Evolutionary conservation across 2,329 filamentous ascomycete genomes (phyloP).

Genomic region (Bipolaris gigantea): DNA sequence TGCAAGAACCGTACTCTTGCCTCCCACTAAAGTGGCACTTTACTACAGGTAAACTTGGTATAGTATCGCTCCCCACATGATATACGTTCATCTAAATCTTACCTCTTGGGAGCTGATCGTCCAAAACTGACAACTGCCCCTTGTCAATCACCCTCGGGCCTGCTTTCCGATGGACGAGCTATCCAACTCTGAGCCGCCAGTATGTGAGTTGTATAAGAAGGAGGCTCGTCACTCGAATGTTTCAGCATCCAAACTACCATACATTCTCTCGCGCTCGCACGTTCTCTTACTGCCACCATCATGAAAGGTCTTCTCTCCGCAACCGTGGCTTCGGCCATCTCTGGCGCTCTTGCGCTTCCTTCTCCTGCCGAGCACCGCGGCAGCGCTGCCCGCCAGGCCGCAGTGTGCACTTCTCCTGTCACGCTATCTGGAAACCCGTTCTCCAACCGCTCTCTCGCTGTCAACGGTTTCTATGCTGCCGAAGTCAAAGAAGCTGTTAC

Average conservation of each 20-base stretch:
- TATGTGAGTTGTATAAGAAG: slow-evolving; percentile 35
- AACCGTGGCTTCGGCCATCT: slow-evolving; percentile 40
- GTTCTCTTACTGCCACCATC: slow-evolving; percentile 25
- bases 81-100: slow-evolving; percentile 38
- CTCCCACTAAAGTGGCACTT: slow-evolving; percentile 11
- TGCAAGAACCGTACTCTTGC: slow-evolving; percentile 9
- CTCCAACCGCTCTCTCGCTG: slow-evolving; percentile 53
- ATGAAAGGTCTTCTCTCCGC: slow-evolving; percentile 44
- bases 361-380: slow-evolving; percentile 27
- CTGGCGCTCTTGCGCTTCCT: slow-evolving; percentile 40
- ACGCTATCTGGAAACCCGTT: slow-evolving; percentile 57
- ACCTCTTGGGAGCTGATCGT: slow-evolving; percentile 29
- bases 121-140: slow-evolving; percentile 34
- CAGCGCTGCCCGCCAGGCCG: slow-evolving; percentile 35
- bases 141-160: slow-evolving; percentile 39
- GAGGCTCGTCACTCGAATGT: slow-evolving; percentile 11
- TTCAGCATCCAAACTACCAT: slow-evolving; percentile 25
- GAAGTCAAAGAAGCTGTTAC: slow-evolving; percentile 61
- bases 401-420: slow-evolving; percentile 41
- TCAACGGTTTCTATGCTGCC: slow-evolving; percentile 57
- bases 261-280: slow-evolving; percentile 13
- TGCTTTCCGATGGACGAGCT: slow-evolving; percentile 38
- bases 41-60: slow-evolving; percentile 20
- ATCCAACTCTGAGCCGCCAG: slow-evolving; percentile 10
- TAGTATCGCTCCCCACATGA: slow-evolving; percentile 29